phyloP scores from a whole-genome alignment of 495 filamentous ascomycete genomes.

The Lophium mytilinum region DNA sequence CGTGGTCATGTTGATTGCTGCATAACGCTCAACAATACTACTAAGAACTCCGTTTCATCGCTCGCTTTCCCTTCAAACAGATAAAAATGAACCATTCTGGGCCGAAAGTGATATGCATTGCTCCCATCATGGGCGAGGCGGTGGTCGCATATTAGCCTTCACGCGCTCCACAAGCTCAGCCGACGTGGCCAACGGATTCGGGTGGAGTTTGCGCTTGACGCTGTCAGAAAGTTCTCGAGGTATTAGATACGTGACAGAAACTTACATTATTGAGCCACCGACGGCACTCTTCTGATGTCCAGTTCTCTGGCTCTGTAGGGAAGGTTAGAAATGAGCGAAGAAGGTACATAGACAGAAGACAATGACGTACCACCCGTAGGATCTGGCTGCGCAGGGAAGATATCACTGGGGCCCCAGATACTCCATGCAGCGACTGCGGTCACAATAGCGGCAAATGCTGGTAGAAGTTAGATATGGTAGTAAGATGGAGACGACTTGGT shows the following conservation, averaged over 20 bases:
- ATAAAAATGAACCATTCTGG: too few species aligned
- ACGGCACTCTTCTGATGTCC: constrained; percentile 38
- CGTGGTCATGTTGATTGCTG: too few species aligned
- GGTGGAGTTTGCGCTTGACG: constrained; percentile 62
- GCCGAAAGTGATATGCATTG: too few species aligned
- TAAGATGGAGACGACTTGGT: too few species aligned
- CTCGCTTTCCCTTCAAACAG: too few species aligned
- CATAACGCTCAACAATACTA: too few species aligned
- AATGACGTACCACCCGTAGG: constrained; percentile 58
- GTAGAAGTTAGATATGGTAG: background rate
- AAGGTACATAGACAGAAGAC: background rate
- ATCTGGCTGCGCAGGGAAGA: constrained; percentile 64
- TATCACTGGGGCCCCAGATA: constrained; percentile 66
- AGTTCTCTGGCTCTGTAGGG: constrained; percentile 42
- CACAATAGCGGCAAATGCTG: constrained; percentile 74
- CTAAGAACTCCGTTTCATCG: too few species aligned
- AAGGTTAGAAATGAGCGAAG: background rate
- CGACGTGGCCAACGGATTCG: constrained; percentile 54
- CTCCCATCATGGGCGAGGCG: constrained; percentile 9
- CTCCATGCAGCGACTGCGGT: constrained; percentile 75
- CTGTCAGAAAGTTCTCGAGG: constrained; percentile 1
- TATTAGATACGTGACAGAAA: constrained; percentile 6
- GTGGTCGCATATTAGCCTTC: constrained; percentile 62
- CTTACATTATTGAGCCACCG: constrained; percentile 72
- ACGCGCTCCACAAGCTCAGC: constrained; percentile 75